phyloP scores from a whole-genome alignment of 129 eudicot genomes.

The Artemisia annua region DNA sequence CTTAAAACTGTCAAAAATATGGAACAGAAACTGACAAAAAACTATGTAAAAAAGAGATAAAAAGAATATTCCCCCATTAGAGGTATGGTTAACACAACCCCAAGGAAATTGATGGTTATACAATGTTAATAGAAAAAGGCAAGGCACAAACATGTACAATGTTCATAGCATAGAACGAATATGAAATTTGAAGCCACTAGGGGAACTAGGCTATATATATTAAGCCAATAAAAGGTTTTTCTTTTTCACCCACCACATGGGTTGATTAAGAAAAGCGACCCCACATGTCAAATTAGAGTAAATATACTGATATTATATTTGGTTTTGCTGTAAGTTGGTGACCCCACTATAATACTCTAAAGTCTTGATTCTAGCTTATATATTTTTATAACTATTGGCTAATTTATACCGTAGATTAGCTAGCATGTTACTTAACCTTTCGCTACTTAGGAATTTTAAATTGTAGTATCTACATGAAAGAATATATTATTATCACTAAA shows the following conservation, averaged over 20 bases:
- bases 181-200: conserved; percentile 26
- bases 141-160: conserved; percentile 25
- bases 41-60: no score
- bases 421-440: conserved; percentile 1
- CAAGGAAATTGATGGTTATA: no score
- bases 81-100: no score
- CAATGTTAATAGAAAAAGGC: no score
- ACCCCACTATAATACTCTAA: conserved; percentile 27
- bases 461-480: neutral
- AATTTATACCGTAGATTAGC: conserved; percentile 19
- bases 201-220: conserved; percentile 39
- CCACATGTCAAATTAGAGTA: conserved; percentile 26
- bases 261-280: conserved; percentile 36
- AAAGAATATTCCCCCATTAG: no score
- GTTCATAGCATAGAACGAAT: conserved; percentile 20
- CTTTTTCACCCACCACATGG: conserved; percentile 54
- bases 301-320: conserved; percentile 18
- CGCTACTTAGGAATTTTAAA: neutral
- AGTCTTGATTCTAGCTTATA: conserved; percentile 22
- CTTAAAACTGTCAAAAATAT: no score
- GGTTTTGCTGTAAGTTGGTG: conserved; percentile 29
- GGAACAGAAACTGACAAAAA: no score
- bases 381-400: conserved; percentile 6
- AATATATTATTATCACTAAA: neutral
- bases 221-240: conserved; percentile 31